A percentile compares a stretch with the other conserved stretches of the same genome.
Evolutionary conservation across 1,284 basidiomycete genomes (phyloP).

Genomic region (Marasmius fiardii): DNA sequence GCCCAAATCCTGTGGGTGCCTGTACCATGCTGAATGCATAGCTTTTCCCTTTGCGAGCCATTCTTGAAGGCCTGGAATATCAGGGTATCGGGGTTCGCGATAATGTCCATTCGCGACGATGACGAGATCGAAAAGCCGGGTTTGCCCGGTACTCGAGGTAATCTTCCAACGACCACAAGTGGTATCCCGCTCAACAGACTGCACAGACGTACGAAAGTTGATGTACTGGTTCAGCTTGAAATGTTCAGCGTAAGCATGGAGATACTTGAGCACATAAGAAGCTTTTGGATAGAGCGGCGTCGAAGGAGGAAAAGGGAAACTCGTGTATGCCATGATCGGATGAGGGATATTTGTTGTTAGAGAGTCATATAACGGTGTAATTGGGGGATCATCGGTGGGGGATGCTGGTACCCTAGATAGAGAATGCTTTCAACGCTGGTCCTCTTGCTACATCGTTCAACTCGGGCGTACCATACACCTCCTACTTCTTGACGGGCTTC

Average conservation of each 20-base stretch:
- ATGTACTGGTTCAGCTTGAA: slow-evolving; percentile 58
- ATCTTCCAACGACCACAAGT: slow-evolving; percentile 43
- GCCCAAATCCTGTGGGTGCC: slow-evolving; percentile 41
- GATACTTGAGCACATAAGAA: slow-evolving; percentile 53
- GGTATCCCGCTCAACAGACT: slow-evolving; percentile 36
- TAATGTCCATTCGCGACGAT: slow-evolving; percentile 76
- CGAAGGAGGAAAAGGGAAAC: slow-evolving; percentile 61
- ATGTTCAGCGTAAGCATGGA: slow-evolving; percentile 53
- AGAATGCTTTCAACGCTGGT: slow-evolving; percentile 4
- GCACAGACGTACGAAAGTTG: slow-evolving; percentile 48
- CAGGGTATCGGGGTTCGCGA: slow-evolving; percentile 55
- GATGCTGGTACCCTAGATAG: slow-evolving; percentile 54
- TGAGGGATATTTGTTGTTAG: slow-evolving; percentile 76
- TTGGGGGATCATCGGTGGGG: slow-evolving; percentile 48
- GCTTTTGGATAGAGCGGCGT: slow-evolving; percentile 68
- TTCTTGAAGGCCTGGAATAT: slow-evolving; percentile 49
- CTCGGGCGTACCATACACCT: slow-evolving; percentile 62
- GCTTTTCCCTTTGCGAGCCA: slow-evolving; percentile 55
- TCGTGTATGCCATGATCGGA: slow-evolving; percentile 65
- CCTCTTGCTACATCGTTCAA: background rate
- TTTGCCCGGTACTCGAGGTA: slow-evolving; percentile 33
- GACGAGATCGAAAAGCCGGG: slow-evolving; percentile 51
- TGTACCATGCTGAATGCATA: slow-evolving; percentile 65
- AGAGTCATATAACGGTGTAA: slow-evolving; percentile 71
- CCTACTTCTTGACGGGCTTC: slow-evolving; percentile 66